A percentile compares a stretch with the other conserved stretches of the same genome.
Conservation (phyloP, 805 yeast species). For the Zygosaccharomyces pseudorouxii region DNA sequence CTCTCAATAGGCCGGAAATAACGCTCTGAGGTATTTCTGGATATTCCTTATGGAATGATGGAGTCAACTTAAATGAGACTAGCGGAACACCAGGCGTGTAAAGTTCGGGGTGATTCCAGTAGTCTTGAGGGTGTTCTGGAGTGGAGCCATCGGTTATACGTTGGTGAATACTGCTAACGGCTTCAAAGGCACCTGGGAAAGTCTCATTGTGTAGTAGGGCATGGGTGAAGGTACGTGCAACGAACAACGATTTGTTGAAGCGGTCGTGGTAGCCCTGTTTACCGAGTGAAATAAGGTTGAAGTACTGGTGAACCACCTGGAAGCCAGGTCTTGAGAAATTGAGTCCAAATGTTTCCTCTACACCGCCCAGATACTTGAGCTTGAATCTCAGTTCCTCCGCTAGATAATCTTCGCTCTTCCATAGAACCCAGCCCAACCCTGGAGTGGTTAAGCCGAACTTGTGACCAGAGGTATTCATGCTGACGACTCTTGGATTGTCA, state of each 20-base stretch:
- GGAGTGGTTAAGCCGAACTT: slow-evolving; percentile 88
- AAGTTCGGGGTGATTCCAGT: slow-evolving; percentile 38
- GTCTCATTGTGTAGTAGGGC: slow-evolving; percentile 54
- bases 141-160: slow-evolving; percentile 36
- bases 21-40: slow-evolving; percentile 82
- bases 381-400: slow-evolving; percentile 74
- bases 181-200: slow-evolving; percentile 60
- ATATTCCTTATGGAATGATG: slow-evolving; percentile 50
- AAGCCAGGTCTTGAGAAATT: slow-evolving; percentile 92
- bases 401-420: slow-evolving; percentile 60
- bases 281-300: slow-evolving; percentile 69
- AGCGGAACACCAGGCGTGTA: slow-evolving; percentile 83
- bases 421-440: slow-evolving; percentile 89
- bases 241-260: slow-evolving; percentile 59
- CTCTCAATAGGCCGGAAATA: slow-evolving; percentile 66
- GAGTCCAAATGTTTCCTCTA: slow-evolving; percentile 79
- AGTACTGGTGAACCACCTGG: slow-evolving; percentile 87
- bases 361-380: slow-evolving; percentile 79
- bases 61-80: slow-evolving; percentile 74
- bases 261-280: slow-evolving; percentile 60
- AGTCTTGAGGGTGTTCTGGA: slow-evolving; percentile 24
- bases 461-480: slow-evolving; percentile 89
- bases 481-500: slow-evolving; percentile 65
- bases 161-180: slow-evolving; percentile 75
- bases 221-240: slow-evolving; percentile 57